Percentiles rank a stretch among this genome's conserved stretches.
These are phyloP conservation scores for Solanum infundibuliforme DNA, from an alignment of 257 asterid genomes.

Conservation along the genomic window DNA sequence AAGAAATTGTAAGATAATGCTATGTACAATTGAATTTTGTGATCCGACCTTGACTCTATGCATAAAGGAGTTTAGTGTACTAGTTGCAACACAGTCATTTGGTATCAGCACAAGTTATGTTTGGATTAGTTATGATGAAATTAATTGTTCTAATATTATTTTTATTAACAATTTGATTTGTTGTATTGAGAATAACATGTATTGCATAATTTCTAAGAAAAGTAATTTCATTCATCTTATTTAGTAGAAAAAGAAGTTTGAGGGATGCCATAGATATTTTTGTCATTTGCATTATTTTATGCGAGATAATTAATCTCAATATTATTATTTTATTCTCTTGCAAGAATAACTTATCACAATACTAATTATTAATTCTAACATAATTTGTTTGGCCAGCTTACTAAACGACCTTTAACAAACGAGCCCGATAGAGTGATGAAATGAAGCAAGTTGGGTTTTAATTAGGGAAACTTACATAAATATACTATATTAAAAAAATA, in stretches of 20 bases:
- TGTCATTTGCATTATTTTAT: background rate
- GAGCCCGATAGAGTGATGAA: too few relatives aligned
- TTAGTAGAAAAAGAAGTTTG: too few relatives aligned
- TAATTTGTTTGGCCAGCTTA: too few relatives aligned
- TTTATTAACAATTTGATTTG: background rate
- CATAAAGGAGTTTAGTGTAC: background rate
- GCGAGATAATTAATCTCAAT: background rate
- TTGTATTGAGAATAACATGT: too few relatives aligned
- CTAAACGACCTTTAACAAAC: background rate
- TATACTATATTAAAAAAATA: too few relatives aligned
- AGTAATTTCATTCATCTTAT: too few relatives aligned
- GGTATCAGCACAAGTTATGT: background rate
- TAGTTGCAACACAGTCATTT: background rate
- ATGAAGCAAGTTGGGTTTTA: too few relatives aligned
- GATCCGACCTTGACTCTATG: accelerated
- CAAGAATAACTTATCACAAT: too few relatives aligned
- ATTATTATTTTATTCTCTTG: background rate
- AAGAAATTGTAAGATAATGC: background rate
- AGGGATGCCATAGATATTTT: background rate
- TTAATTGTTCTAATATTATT: too few relatives aligned
- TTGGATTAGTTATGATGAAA: background rate
- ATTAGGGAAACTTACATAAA: too few relatives aligned
- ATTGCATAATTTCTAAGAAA: background rate
- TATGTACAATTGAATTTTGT: accelerated
- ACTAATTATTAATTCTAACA: too few relatives aligned